A percentile compares a stretch with the other conserved stretches of the same genome.
phyloP scores from a whole-genome alignment of 75 land plant genomes.

The Azolla pinnata region DNA sequence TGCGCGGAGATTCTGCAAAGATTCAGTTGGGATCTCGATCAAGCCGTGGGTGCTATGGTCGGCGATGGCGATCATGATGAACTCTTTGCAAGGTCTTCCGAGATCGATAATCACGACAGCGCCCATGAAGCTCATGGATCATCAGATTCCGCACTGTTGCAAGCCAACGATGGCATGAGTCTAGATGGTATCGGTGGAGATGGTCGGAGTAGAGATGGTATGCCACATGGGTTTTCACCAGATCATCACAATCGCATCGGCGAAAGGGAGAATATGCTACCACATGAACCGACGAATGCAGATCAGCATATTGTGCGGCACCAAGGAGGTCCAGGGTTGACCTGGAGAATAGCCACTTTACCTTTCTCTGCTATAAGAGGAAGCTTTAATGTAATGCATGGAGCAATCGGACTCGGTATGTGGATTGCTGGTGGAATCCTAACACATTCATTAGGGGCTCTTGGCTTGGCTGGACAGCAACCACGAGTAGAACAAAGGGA shows the following conservation, averaged over 20 bases:
- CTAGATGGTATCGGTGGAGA: not conserved
- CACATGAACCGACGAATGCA: not conserved
- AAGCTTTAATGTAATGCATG: conserved; percentile 55
- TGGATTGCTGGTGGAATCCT: conserved; percentile 87
- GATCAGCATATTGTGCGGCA: conserved; percentile 6
- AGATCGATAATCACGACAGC: not conserved
- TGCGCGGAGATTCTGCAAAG: conserved; percentile 73
- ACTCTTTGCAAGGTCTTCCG: not conserved
- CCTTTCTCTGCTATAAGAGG: conserved; percentile 81
- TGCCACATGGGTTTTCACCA: no score
- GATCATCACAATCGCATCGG: no score
- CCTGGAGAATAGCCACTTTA: conserved; percentile 69
- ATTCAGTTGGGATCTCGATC: conserved; percentile 84
- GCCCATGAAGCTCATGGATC: not conserved
- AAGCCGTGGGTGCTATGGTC: conserved; percentile 48
- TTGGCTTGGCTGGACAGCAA: conserved; percentile 27
- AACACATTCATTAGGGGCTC: conserved; percentile 45
- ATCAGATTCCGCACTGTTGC: not conserved
- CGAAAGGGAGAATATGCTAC: conserved; percentile 2
- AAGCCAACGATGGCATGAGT: not conserved
- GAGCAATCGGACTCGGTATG: conserved; percentile 70
- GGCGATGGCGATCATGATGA: conserved; percentile 20
- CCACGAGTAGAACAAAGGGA: conserved; percentile 16
- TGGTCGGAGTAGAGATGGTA: conserved; percentile 1
- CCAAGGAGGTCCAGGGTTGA: conserved; percentile 48